Evolutionary conservation across 345 rosid genomes (phyloP), one percentile per base, ranked within the genome.

Genomic region (Erysimum cheiranthoides): DNA sequence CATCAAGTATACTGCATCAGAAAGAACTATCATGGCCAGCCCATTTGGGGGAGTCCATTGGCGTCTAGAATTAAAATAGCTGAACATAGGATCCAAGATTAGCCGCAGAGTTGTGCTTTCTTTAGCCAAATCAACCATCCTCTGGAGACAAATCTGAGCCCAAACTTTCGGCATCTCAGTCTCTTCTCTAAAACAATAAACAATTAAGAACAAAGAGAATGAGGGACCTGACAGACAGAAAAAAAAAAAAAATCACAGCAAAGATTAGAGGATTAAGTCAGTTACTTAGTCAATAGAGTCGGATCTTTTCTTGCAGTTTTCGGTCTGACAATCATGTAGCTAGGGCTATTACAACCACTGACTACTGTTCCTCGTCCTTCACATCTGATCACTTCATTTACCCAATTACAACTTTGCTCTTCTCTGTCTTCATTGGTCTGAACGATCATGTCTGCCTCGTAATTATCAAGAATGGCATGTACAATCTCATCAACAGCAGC

Each of bases 111-210:
- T 89, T 70, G 91, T 83, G 56, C 89, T 88, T 84, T 95, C 99
- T 82, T 89, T 87, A 69, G 94, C 96, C 65, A 95, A 75, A 73
- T 95, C 98, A 79, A 86, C 91, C 93, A 95, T 78, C 82, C 89
- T 86, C 80, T 95, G 99, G 50, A 95, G 78, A 78, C 99, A 92
- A 68, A 95, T 89, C 79, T 81, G 97, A 62, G 98, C 93, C 99
- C 98, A 95, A 60, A 89, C 85, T 78, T 85, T 90, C 12, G 98
- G 96, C 54, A 85, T 84, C 82, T 90, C 96, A n/a, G 74, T 70
- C 87, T 92, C 98, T 82, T 95, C 98, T 67, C 99, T 95, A 57
- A 14, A 82, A 53, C 73, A 77, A 66, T 34, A 32, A 68, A 75
- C 31, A 70, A 12, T 16, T 6, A 32, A 59, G 61, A 45, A 30